Evolutionary conservation across 2,329 filamentous ascomycete species (phyloP).

Genomic region (Fusarium dimerum): DNA sequence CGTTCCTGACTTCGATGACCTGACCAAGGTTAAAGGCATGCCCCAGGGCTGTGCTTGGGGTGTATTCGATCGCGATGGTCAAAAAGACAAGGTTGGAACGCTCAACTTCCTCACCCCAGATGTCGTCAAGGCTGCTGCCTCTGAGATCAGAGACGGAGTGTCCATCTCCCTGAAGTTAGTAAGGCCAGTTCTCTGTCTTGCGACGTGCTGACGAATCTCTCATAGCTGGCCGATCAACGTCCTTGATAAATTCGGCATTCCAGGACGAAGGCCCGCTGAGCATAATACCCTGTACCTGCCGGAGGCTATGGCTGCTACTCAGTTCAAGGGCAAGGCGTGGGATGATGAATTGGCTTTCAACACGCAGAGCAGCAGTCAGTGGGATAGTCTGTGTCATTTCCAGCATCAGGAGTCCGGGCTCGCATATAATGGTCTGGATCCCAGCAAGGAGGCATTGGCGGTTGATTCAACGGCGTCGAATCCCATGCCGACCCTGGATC

Average conservation of each 20-base stretch:
- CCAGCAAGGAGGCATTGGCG: conserved; percentile 35
- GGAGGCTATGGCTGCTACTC: conserved; percentile 13
- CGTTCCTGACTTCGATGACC: conserved; percentile 16
- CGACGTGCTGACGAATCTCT: not conserved
- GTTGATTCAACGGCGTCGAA: conserved; percentile 11
- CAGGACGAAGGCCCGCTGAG: conserved; percentile 18
- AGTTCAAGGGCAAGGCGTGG: conserved; percentile 26
- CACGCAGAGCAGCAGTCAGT: conserved; percentile 57
- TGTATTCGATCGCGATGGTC: conserved; percentile 45
- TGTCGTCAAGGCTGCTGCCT: conserved; percentile 31
- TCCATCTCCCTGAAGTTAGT: conserved; percentile 55
- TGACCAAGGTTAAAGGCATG: conserved; percentile 39
- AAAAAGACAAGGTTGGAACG: conserved; percentile 52
- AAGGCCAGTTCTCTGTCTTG: no score
- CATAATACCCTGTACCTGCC: conserved; percentile 40
- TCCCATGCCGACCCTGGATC: conserved; percentile 43
- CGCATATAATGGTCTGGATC: conserved; percentile 52
- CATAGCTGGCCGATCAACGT: conserved; percentile 17
- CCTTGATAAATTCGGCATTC: conserved; percentile 31
- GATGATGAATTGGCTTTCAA: conserved; percentile 57
- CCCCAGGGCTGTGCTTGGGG: conserved; percentile 54
- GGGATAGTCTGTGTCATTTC: conserved; percentile 53
- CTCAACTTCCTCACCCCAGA: conserved; percentile 53
- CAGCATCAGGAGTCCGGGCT: conserved; percentile 43
- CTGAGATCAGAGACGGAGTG: conserved; percentile 38